Conservation (phyloP, 2,329 filamentous ascomycete species). For the Trichoderma sp. region DNA sequence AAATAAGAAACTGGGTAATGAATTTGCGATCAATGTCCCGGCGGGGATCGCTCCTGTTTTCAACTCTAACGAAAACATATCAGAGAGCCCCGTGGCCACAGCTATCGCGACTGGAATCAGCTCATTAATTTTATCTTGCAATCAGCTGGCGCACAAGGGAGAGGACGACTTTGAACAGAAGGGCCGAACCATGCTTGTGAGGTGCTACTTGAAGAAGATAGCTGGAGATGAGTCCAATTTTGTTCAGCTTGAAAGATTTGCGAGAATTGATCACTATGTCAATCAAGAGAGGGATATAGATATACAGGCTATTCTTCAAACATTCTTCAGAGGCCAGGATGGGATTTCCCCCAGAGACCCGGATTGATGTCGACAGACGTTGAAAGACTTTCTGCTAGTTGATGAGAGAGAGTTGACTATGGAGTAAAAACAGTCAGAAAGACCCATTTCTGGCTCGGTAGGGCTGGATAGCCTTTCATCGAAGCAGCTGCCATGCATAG, state of each 20-base stretch:
- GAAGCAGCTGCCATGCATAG: background rate
- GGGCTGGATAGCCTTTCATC: background rate
- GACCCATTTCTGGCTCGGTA: background rate
- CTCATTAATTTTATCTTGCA: background rate
- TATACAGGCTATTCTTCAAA: background rate
- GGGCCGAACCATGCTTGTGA: background rate
- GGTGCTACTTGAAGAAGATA: background rate
- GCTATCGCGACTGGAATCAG: background rate
- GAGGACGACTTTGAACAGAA: background rate
- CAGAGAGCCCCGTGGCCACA: background rate
- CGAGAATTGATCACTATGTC: background rate
- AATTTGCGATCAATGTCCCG: background rate
- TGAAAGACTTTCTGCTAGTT: background rate
- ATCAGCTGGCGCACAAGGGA: background rate
- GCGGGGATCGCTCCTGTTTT: background rate
- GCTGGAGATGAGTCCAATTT: background rate
- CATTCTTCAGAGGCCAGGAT: background rate
- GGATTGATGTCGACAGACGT: background rate
- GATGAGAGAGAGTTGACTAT: background rate
- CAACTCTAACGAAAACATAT: background rate
- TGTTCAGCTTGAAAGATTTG: background rate
- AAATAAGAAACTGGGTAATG: no score
- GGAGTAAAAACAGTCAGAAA: background rate
- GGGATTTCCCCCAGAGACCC: background rate
- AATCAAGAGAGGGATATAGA: background rate